Evolutionary conservation across 345 rosid genomes (phyloP).

Genomic region (Eucalyptus pauciflora): DNA sequence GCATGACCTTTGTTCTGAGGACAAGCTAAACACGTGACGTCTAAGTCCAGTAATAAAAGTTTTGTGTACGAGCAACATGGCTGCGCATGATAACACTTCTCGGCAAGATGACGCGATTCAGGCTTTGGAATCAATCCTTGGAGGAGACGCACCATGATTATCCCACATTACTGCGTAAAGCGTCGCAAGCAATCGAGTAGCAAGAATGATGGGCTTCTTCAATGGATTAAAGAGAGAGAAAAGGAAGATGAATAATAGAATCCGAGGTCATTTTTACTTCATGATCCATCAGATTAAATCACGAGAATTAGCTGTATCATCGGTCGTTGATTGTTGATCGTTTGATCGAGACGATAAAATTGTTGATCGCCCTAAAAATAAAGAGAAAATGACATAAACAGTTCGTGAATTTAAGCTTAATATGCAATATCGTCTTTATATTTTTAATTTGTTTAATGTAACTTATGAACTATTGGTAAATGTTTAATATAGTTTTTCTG

Average conservation of each 20-base stretch:
- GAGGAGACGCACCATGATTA: not conserved
- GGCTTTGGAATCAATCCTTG: not conserved
- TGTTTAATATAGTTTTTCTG: not conserved
- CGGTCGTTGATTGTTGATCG: fast-evolving
- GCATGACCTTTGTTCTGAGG: not conserved
- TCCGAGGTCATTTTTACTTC: not conserved
- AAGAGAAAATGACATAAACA: fast-evolving
- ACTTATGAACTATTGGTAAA: fast-evolving
- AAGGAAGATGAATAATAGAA: not conserved
- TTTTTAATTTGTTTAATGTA: not conserved
- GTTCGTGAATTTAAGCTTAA: fast-evolving
- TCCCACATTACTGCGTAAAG: not conserved
- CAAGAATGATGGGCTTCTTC: not conserved
- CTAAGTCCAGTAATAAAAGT: not conserved
- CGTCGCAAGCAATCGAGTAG: not conserved
- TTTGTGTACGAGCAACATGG: not conserved
- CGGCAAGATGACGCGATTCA: not conserved
- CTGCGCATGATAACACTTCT: too few species aligned
- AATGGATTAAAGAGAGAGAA: not conserved
- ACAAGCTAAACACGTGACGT: not conserved
- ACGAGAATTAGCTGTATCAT: not conserved
- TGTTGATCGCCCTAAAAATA: not conserved
- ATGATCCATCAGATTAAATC: not conserved
- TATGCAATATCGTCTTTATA: fast-evolving
- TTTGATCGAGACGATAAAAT: fast-evolving